Evolutionary conservation across 78 protist species (phyloP), one percentile per base, ranked within the genome.

Genomic region (Dictyostelium purpureum): DNA sequence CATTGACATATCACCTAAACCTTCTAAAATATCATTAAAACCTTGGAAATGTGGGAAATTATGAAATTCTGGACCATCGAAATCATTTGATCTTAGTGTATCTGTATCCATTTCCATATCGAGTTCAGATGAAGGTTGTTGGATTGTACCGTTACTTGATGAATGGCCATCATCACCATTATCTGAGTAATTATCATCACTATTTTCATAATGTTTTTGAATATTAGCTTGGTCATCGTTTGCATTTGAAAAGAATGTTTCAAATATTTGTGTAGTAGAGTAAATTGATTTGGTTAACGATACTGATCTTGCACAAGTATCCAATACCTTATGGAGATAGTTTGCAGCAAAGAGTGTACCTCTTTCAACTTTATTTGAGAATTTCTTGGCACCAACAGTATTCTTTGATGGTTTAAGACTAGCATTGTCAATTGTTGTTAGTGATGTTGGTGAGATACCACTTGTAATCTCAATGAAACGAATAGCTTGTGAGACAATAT

Each of bases 1-100:
- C 26, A 26, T 43, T 26, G 90, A 83, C 92, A 85, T 85, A 43
- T 85, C 92, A 61, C 92, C 92, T 28, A 85, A 77, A 73, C 92
- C 92, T 42, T 85, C 92, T 10, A 85, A 33, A 35, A 85, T 85
- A 85, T 85, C 92, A 59, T 57, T 85, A 47, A 85, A 85, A 19
- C 92, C 92, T 85, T 85, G 92, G 92, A 85, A 85, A 59, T 85
- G 80, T n/a, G 92, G 92, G 76, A 85, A 85, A 47, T 85, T 73
- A 42, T 85, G 92, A 38, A 85, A 85, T 21, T 85, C 92, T 5
- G 80, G 37, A 18, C 33, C 52, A 70, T 85, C 82, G 35, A 85
- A 85, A 57, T 85, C 82, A 49, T 69, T 69, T 33, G 90, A 83
- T 31, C 57, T 47, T 21, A 83, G 3, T 6, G 90, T 83, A 49